A percentile compares a stretch with the other conserved stretches of the same genome.
Conservation (phyloP, 148 eudicot species). For the Gaultheria prostrata region DNA sequence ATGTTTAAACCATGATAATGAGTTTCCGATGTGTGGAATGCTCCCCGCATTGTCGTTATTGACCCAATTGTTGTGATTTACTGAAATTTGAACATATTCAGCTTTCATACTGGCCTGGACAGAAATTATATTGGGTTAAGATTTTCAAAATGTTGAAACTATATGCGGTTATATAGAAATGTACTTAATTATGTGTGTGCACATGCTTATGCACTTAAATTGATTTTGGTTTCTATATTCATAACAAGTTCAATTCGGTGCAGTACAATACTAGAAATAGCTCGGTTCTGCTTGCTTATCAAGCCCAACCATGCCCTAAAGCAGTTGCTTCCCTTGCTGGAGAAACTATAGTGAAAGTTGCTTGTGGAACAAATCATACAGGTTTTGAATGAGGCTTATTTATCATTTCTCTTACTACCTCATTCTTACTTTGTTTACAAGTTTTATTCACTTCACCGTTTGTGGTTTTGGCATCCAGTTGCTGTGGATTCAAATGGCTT, state of each 20-base stretch:
- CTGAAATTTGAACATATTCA: neutral
- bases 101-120: neutral
- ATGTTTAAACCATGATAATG: neutral
- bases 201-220: neutral
- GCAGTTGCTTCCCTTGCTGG: conserved; percentile 69
- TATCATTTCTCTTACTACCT: neutral
- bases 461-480: conserved; percentile 43
- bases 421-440: neutral
- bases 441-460: conserved; percentile 28
- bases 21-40: neutral
- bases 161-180: neutral
- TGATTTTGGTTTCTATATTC: neutral
- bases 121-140: neutral
- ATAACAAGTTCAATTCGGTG: conserved; percentile 17
- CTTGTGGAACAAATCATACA: conserved; percentile 97
- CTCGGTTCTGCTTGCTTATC: conserved; percentile 93
- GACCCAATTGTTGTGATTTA: neutral
- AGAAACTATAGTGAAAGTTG: conserved; percentile 85
- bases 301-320: conserved; percentile 90
- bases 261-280: conserved; percentile 96
- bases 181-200: neutral
- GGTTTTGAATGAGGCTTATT: conserved; percentile 35
- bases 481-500: conserved; percentile 95
- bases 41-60: neutral
- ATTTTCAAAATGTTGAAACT: neutral